Conservation (phyloP, 106 monocot species). For the Cymbidium sinense region DNA sequence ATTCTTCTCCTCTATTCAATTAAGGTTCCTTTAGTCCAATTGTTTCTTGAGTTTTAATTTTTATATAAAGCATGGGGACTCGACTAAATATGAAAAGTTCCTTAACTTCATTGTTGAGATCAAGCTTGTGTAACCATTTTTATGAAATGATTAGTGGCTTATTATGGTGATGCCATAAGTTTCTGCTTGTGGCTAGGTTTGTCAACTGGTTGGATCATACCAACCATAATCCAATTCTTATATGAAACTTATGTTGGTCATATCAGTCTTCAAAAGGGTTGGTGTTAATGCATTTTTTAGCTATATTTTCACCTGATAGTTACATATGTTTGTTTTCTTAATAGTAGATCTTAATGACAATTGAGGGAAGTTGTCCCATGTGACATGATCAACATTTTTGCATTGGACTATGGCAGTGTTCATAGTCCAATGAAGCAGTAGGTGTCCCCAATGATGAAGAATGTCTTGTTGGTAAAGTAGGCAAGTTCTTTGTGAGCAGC, state of each 20-base stretch:
- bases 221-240: background rate
- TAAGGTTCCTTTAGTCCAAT: background rate
- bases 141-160: conserved; percentile 1
- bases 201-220: background rate
- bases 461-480: too few relatives aligned
- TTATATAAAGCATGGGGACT: background rate
- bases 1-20: background rate
- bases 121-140: background rate
- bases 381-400: background rate
- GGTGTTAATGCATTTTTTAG: background rate
- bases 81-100: background rate
- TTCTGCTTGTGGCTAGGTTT: background rate
- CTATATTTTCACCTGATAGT: background rate
- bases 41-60: background rate
- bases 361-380: background rate
- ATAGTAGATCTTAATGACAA: background rate
- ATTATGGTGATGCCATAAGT: background rate
- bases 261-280: background rate
- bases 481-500: too few relatives aligned
- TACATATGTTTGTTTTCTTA: background rate
- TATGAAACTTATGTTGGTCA: background rate
- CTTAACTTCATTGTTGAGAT: background rate
- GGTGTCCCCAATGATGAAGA: too few relatives aligned
- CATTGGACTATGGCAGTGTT: background rate
- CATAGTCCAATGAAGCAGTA: too few relatives aligned